These are phyloP conservation scores for Rhizopus microsporus DNA, from an alignment of 371 early-diverging fungal species.

Conservation along the genomic window DNA sequence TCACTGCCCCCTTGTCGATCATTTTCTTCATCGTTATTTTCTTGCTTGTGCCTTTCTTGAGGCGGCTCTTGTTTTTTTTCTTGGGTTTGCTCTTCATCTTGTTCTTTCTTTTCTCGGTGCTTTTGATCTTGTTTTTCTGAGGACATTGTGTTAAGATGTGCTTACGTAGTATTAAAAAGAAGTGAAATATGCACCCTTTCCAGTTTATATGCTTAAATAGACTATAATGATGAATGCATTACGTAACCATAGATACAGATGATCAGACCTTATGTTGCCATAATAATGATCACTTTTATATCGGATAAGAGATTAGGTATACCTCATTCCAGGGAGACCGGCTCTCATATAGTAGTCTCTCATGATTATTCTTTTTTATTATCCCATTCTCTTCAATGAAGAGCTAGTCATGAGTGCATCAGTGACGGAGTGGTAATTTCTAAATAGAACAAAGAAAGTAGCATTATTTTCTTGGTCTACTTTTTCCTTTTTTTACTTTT, in stretches of 20 bases:
- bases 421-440: background rate
- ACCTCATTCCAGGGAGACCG: too few species aligned
- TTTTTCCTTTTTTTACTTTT: background rate
- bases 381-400: too few species aligned
- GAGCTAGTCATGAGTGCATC: background rate
- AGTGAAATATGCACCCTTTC: too few species aligned
- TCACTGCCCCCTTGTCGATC: background rate
- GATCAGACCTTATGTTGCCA: too few species aligned
- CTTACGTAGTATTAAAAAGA: background rate
- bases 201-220: too few species aligned
- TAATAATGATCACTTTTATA: too few species aligned
- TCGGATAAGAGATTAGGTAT: too few species aligned
- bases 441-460: background rate
- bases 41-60: slow-evolving; percentile 1
- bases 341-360: too few species aligned
- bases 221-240: too few species aligned
- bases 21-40: background rate
- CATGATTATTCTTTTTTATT: too few species aligned
- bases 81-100: background rate
- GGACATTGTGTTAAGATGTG: background rate
- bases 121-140: slow-evolving; percentile 5
- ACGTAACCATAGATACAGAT: too few species aligned
- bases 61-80: background rate
- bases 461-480: background rate
- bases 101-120: slow-evolving; percentile 6